phyloP scores from a whole-genome alignment of 2,329 filamentous ascomycete genomes.

The Xylaria arbuscula region DNA sequence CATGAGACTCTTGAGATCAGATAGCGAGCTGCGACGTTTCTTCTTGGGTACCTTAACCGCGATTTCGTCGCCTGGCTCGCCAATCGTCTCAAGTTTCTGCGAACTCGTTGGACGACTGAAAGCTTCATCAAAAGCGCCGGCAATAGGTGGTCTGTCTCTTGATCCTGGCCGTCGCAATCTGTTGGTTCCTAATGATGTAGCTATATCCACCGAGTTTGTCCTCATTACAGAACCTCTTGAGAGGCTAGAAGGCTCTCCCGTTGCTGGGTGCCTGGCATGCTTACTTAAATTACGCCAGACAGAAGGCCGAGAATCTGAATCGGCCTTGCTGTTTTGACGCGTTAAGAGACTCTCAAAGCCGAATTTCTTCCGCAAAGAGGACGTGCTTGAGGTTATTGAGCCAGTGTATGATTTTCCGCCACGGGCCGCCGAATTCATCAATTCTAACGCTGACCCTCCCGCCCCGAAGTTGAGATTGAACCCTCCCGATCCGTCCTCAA shows the following conservation, averaged over 20 bases:
- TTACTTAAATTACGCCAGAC: conserved; percentile 93
- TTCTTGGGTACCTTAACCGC: conserved; percentile 66
- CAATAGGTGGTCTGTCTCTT: conserved; percentile 69
- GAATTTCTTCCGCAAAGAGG: conserved; percentile 85
- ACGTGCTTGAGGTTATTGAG: conserved; percentile 86
- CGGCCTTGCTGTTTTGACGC: conserved; percentile 82
- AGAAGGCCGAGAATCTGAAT: conserved; percentile 76
- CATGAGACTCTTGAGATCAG: conserved; percentile 81
- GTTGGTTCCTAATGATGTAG: conserved; percentile 57
- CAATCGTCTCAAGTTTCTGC: conserved; percentile 68
- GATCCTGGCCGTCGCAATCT: conserved; percentile 65
- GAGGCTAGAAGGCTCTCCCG: conserved; percentile 70
- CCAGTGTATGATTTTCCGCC: conserved; percentile 72
- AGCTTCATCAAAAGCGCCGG: conserved; percentile 70
- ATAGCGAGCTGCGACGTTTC: conserved; percentile 91
- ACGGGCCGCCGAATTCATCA: conserved; percentile 68
- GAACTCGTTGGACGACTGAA: conserved; percentile 67
- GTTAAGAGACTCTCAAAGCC: conserved; percentile 80
- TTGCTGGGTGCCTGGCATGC: conserved; percentile 70
- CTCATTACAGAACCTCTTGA: conserved; percentile 75
- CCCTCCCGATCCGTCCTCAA: conserved; percentile 67
- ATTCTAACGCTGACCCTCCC: conserved; percentile 64
- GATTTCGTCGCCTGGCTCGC: conserved; percentile 62
- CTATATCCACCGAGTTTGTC: conserved; percentile 81
- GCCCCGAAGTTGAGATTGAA: conserved; percentile 53